Evolutionary conservation across 1,139 yeast species (phyloP).

Genomic region (Diutina pseudorugosa): DNA sequence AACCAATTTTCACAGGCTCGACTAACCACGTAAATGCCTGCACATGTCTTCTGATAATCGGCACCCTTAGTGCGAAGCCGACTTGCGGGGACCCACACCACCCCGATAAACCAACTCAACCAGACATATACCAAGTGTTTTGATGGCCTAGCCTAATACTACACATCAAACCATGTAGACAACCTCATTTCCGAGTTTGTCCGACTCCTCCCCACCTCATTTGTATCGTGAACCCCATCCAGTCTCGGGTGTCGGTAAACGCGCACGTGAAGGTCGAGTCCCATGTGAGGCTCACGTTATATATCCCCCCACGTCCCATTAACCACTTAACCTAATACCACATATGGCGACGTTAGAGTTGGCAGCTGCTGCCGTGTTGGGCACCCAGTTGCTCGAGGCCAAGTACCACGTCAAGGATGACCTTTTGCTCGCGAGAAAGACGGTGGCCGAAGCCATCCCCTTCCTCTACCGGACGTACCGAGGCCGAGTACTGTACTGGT

Average conservation of each 20-base stretch:
- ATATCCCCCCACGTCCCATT: neutral
- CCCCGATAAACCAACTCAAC: too few species aligned
- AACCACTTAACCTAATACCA: neutral
- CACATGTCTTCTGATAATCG: neutral
- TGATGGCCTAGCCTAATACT: too few species aligned
- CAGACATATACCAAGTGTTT: too few species aligned
- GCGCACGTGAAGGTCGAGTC: neutral
- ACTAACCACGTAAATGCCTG: neutral
- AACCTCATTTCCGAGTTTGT: too few species aligned
- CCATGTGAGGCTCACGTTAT: neutral
- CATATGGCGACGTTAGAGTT: constrained; percentile 26
- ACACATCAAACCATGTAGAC: too few species aligned
- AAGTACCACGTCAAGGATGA: constrained; percentile 46
- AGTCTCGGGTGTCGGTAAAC: too few species aligned
- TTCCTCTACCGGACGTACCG: constrained; percentile 30
- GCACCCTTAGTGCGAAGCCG: neutral
- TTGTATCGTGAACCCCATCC: too few species aligned
- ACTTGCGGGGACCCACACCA: neutral
- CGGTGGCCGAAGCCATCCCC: constrained; percentile 20
- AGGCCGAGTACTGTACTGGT: constrained; percentile 55
- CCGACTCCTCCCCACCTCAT: too few species aligned
- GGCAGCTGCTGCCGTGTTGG: constrained; percentile 33
- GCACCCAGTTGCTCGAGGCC: constrained; percentile 35
- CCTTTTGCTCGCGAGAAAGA: constrained; percentile 31
- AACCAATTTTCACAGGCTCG: neutral